Conservation (phyloP, 2,329 filamentous ascomycete species). For the Ustulina deusta region DNA sequence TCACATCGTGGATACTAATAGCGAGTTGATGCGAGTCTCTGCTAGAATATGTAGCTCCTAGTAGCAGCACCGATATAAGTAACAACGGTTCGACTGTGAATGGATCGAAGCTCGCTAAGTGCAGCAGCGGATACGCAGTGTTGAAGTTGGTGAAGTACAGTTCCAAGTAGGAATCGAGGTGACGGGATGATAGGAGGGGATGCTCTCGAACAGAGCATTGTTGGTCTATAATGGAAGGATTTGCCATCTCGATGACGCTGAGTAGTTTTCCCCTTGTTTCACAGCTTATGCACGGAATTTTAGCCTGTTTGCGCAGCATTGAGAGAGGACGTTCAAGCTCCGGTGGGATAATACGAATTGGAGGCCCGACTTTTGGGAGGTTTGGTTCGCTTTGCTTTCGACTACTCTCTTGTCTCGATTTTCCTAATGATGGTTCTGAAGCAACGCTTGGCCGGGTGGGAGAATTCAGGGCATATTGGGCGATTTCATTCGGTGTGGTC, state of each 20-base stretch:
- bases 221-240: constrained; percentile 62
- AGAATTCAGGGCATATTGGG: neutral
- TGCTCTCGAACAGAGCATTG: constrained; percentile 61
- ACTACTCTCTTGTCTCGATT: neutral
- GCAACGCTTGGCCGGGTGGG: neutral
- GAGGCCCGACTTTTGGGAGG: neutral
- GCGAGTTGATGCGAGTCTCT: constrained; percentile 70
- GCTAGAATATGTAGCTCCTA: constrained; percentile 71
- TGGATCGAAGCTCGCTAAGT: constrained; percentile 68
- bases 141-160: constrained; percentile 73
- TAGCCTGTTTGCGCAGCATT: constrained; percentile 8
- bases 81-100: constrained; percentile 63
- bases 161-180: constrained; percentile 68
- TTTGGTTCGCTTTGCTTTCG: constrained; percentile 1
- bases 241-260: constrained; percentile 59
- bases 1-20: constrained; percentile 71
- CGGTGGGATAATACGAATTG: constrained; percentile 6
- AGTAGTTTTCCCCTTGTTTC: constrained; percentile 14
- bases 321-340: constrained; percentile 21
- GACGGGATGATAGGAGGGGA: constrained; percentile 61
- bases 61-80: constrained; percentile 65
- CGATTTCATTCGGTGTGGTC: neutral
- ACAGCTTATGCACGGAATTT: constrained; percentile 4
- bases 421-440: neutral
- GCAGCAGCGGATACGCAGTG: constrained; percentile 69